phyloP scores from a whole-genome alignment of 495 filamentous ascomycete species.

The Bacidia gigantensis region DNA sequence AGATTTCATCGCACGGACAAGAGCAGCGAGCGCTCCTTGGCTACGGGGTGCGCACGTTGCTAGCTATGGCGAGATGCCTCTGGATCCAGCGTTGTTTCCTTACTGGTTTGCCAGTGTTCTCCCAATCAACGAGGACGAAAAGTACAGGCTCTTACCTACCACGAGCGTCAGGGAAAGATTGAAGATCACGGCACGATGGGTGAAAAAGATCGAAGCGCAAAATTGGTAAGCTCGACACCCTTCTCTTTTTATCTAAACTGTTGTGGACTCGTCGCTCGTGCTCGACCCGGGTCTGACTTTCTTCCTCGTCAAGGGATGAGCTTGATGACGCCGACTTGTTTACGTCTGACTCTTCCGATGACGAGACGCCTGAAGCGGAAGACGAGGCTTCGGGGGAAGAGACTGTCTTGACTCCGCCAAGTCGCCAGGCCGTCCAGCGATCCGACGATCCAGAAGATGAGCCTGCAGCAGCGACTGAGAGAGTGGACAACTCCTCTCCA shows the following conservation, averaged over 20 bases:
- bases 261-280: conserved; percentile 9
- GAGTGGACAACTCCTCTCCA: background rate
- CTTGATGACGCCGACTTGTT: background rate
- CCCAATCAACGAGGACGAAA: conserved; percentile 62
- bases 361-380: conserved; percentile 22
- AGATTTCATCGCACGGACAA: conserved; percentile 54
- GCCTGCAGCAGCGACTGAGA: background rate
- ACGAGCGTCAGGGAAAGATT: conserved; percentile 65
- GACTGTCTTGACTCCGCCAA: too few relatives aligned
- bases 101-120: conserved; percentile 85
- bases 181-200: conserved; percentile 67
- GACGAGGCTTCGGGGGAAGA: conserved; percentile 16
- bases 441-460: background rate
- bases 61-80: conserved; percentile 64
- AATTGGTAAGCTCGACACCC: conserved; percentile 49
- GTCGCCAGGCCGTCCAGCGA: too few relatives aligned
- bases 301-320: conserved; percentile 12
- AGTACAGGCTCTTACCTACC: conserved; percentile 57
- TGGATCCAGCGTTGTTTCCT: conserved; percentile 63
- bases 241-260: conserved; percentile 2
- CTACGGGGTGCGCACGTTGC: conserved; percentile 51
- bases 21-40: conserved; percentile 54
- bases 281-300: conserved; percentile 6
- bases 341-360: background rate
- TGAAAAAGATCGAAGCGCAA: conserved; percentile 54